Conservation (phyloP, 2,329 filamentous ascomycete genomes). For the Ophiostoma ips region DNA sequence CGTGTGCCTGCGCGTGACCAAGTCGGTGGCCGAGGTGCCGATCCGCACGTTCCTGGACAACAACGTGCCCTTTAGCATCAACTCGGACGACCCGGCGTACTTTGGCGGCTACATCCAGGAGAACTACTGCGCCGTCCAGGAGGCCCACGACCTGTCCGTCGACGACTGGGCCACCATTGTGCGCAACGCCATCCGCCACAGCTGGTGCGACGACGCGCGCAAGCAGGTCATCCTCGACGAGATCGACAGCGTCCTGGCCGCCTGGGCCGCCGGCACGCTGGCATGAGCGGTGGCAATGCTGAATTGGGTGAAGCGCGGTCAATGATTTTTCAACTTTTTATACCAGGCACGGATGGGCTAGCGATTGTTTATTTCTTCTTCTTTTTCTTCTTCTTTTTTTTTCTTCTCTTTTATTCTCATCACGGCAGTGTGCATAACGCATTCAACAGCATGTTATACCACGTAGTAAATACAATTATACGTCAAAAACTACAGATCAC, state of each 20-base stretch:
- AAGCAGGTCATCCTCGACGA: conserved; percentile 44
- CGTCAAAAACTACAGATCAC: background rate
- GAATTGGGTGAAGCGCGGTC: background rate
- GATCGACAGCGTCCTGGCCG: conserved; percentile 24
- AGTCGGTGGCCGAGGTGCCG: conserved; percentile 40
- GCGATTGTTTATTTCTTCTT: too few species aligned
- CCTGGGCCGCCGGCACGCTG: conserved; percentile 8
- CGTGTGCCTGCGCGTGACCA: conserved; percentile 45
- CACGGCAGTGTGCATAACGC: background rate
- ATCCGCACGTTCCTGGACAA: conserved; percentile 48
- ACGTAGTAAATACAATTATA: background rate
- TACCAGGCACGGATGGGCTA: too few species aligned
- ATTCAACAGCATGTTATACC: background rate
- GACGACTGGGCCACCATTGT: conserved; percentile 56
- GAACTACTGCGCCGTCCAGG: conserved; percentile 64
- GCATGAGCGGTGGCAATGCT: background rate
- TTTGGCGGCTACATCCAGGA: conserved; percentile 64
- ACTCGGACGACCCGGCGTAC: conserved; percentile 62
- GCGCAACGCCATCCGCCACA: conserved; percentile 47
- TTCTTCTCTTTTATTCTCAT: background rate
- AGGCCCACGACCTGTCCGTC: conserved; percentile 48
- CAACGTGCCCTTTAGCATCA: conserved; percentile 56
- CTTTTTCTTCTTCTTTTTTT: background rate
- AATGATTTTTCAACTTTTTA: background rate
- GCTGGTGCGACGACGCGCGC: conserved; percentile 52